phyloP scores from a whole-genome alignment of 495 filamentous ascomycete species.

The Paragyromitra xinjiangensis region DNA sequence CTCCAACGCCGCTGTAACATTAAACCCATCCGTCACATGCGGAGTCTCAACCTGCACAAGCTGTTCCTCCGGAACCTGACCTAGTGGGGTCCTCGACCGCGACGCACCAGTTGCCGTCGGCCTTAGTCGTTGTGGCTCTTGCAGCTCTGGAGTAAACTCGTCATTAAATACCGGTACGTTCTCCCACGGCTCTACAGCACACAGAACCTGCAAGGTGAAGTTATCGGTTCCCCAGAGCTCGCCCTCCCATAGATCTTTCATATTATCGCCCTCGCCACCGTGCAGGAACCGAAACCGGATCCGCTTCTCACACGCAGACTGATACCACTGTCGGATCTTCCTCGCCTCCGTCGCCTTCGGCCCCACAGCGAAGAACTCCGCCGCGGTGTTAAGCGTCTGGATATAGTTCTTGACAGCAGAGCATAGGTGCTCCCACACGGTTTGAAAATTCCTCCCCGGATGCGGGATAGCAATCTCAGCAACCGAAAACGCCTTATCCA shows the following conservation, averaged over 20 bases:
- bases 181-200: slow-evolving; percentile 40
- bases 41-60: slow-evolving; percentile 48
- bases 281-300: slow-evolving; percentile 50
- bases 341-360: slow-evolving; percentile 23
- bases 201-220: slow-evolving; percentile 49
- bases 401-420: slow-evolving; percentile 50
- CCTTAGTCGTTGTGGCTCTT: slow-evolving; percentile 18
- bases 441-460: slow-evolving; percentile 47
- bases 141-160: slow-evolving; percentile 24
- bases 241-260: slow-evolving; percentile 51
- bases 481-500: slow-evolving; percentile 43
- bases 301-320: slow-evolving; percentile 35
- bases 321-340: slow-evolving; percentile 48
- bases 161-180: slow-evolving; percentile 45
- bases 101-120: slow-evolving; percentile 2
- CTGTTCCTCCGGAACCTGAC: slow-evolving; percentile 41
- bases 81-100: slow-evolving; percentile 43
- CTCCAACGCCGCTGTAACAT: slow-evolving; percentile 46
- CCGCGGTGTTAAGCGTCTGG: slow-evolving; percentile 42
- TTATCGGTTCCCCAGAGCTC: slow-evolving; percentile 49
- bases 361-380: slow-evolving; percentile 45
- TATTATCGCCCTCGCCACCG: slow-evolving; percentile 34
- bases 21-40: slow-evolving; percentile 21
- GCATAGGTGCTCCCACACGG: slow-evolving; percentile 41
- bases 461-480: slow-evolving; percentile 50